phyloP scores from a whole-genome alignment of 2,329 filamentous ascomycete genomes.

The Ophiosphaerella narmari region DNA sequence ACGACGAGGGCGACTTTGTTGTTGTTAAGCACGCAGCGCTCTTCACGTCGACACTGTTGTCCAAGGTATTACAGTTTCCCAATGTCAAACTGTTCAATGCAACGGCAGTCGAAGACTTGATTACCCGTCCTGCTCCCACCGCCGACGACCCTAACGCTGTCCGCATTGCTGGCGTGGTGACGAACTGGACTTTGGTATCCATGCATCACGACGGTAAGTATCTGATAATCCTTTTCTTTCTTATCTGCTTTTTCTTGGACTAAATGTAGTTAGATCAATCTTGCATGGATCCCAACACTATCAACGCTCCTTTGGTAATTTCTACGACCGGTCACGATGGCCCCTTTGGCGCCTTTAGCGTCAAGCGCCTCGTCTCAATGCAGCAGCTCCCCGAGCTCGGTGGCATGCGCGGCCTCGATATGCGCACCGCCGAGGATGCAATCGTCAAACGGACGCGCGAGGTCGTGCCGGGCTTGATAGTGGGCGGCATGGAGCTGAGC shows the following conservation, averaged over 20 bases:
- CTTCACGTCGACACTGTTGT: slow-evolving; percentile 86
- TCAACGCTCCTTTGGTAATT: slow-evolving; percentile 88
- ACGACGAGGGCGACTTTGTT: slow-evolving; percentile 86
- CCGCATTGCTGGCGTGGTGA: slow-evolving; percentile 85
- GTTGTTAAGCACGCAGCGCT: slow-evolving; percentile 93
- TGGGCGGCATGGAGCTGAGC: slow-evolving; percentile 93
- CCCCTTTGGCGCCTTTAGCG: slow-evolving; percentile 87
- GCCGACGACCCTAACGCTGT: slow-evolving; percentile 56
- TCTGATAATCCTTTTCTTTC: not conserved
- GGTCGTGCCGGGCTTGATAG: slow-evolving; percentile 83
- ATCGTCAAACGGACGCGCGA: slow-evolving; percentile 92
- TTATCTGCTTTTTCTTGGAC: not conserved
- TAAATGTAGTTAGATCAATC: slow-evolving; percentile 70
- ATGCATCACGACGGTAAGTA: slow-evolving; percentile 53
- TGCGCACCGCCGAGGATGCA: slow-evolving; percentile 88
- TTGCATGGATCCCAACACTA: slow-evolving; percentile 98
- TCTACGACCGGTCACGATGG: slow-evolving; percentile 90
- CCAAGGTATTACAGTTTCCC: slow-evolving; percentile 79
- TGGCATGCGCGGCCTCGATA: slow-evolving; percentile 91
- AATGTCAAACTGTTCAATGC: slow-evolving; percentile 98
- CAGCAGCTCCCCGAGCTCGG: slow-evolving; percentile 79
- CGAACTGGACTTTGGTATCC: slow-evolving; percentile 91
- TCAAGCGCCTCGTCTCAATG: slow-evolving; percentile 91
- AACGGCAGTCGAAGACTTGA: slow-evolving; percentile 87
- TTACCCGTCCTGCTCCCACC: slow-evolving; percentile 68